phyloP scores from a whole-genome alignment of 2,329 filamentous ascomycete species.

The Hymenoscyphus infarciens region DNA sequence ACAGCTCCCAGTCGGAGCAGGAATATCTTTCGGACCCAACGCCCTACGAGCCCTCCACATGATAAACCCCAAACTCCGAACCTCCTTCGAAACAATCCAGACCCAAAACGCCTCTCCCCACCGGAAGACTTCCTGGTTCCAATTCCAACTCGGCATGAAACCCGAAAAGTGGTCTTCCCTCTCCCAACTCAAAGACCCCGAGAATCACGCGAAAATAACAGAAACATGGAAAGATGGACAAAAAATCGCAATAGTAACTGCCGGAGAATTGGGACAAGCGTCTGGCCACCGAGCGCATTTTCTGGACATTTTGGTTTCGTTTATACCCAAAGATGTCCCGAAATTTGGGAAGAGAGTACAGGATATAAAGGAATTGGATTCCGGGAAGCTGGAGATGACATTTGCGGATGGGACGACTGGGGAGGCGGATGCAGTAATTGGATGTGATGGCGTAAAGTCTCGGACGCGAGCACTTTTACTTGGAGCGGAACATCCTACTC shows the following conservation, averaged over 20 bases:
- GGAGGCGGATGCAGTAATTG: constrained; percentile 48
- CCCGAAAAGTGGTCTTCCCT: constrained; percentile 23
- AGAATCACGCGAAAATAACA: constrained; percentile 6
- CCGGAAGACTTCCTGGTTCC: constrained; percentile 31
- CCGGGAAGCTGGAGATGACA: constrained; percentile 32
- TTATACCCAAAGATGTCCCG: constrained; percentile 39
- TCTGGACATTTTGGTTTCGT: constrained; percentile 33
- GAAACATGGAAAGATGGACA: constrained; percentile 16
- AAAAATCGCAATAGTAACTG: constrained; percentile 20
- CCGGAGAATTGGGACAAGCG: constrained; percentile 26
- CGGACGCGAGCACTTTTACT: constrained; percentile 50
- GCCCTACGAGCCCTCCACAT: constrained; percentile 31
- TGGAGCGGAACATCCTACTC: constrained; percentile 35
- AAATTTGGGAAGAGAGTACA: constrained; percentile 38
- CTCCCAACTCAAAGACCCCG: constrained; percentile 13
- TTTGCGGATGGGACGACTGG: constrained; percentile 45
- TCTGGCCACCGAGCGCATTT: constrained; percentile 34
- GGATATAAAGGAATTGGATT: constrained; percentile 28
- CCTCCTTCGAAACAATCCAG: constrained; percentile 25
- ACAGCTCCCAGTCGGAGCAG: constrained; percentile 26
- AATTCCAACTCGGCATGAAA: constrained; percentile 30
- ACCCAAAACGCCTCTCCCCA: constrained; percentile 28
- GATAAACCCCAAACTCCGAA: constrained; percentile 30
- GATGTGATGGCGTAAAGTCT: constrained; percentile 63
- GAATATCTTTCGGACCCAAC: constrained; percentile 34